Base-by-base conservation (phyloP, 2,329 filamentous ascomycete species). In the Fusarium agapanthi region DNA sequence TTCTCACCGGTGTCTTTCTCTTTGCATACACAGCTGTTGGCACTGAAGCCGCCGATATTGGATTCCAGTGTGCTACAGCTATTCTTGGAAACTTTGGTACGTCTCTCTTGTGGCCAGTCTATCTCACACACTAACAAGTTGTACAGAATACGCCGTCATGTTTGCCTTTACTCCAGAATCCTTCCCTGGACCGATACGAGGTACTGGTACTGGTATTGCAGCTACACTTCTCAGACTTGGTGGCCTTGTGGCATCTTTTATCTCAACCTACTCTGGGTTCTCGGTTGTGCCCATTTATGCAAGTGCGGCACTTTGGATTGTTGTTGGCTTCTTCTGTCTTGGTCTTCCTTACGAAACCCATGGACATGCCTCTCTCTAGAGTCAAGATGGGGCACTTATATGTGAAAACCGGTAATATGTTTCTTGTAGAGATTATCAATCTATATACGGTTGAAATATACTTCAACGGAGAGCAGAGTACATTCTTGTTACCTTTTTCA, bases 121-220 rank as follows among this genome's bases (percentile, higher is more conserved):
- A 16, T 30, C 22, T 22, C 11, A 30, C 22, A 6, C 4, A n/a
- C 50, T 57, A 7, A 61, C 16, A 30, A 9, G 4, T 7, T 6
- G 6, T 22, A 8, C 24, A 61, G 58, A 61, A 26, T 61, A 61
- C 32, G 58, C 58, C 8, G 32, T 61, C 16, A 61, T 61, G 59
- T 61, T 58, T 38, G 59, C 59, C 10, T 85, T 82, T 72, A 89
- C 87, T 0, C 88, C 87, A 0, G 87, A 67, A 24, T 85, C 86
- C 8, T 89, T 89, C 78, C 87, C 87, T 2, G 86, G 84, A 3
- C 85, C 86, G 0, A 82, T 86, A 50, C 80, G 87, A n/a, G 87
- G 87, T 34, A 88, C 87, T 1, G 88, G 85, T 3, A 86, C 84
- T 7, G 86, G 87, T 4, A 73, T 83, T 4, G 83, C 83, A 1